Percentiles rank a stretch among this genome's conserved stretches.
Evolutionary conservation across 1,284 basidiomycete genomes (phyloP).

Genomic region (Mrakiaceae sp.): DNA sequence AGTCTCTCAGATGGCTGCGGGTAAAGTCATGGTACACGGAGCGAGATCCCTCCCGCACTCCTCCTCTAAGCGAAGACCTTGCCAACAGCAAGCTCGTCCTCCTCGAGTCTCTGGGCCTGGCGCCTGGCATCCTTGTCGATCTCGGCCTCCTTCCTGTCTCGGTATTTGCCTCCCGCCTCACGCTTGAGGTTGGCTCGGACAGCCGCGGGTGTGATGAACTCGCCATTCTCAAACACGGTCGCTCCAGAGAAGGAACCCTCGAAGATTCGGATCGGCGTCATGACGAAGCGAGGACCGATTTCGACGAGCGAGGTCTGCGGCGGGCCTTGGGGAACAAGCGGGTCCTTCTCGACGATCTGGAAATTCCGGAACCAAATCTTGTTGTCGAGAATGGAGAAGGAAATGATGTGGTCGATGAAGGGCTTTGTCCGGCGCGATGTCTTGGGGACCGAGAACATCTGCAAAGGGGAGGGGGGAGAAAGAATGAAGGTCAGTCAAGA

Average conservation of each 20-base stretch:
- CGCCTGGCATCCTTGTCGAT: slow-evolving; percentile 55
- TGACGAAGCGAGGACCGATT: slow-evolving; percentile 93
- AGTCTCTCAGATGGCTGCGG: background rate
- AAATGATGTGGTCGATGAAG: slow-evolving; percentile 94
- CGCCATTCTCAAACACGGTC: slow-evolving; percentile 92
- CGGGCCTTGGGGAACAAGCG: slow-evolving; percentile 41
- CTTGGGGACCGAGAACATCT: slow-evolving; percentile 93
- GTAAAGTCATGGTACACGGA: background rate
- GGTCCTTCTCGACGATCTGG: slow-evolving; percentile 49
- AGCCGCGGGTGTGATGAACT: slow-evolving; percentile 81
- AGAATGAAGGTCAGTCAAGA: background rate
- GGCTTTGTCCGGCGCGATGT: slow-evolving; percentile 85
- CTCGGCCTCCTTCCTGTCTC: slow-evolving; percentile 65
- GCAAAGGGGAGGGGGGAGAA: background rate
- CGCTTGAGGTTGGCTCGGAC: slow-evolving; percentile 60
- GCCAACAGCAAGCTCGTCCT: slow-evolving; percentile 69
- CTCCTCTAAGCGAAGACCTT: slow-evolving; percentile 69
- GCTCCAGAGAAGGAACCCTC: slow-evolving; percentile 94
- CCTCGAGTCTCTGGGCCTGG: slow-evolving; percentile 52
- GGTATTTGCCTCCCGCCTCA: slow-evolving; percentile 69
- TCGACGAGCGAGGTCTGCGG: slow-evolving; percentile 63
- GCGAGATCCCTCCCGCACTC: background rate
- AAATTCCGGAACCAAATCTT: slow-evolving; percentile 99
- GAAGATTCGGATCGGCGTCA: slow-evolving; percentile 96
- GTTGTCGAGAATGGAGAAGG: slow-evolving; percentile 87